These are phyloP conservation scores for Fusarium sp. DNA, from an alignment of 2,329 filamentous ascomycete genomes.

Conservation along the genomic window DNA sequence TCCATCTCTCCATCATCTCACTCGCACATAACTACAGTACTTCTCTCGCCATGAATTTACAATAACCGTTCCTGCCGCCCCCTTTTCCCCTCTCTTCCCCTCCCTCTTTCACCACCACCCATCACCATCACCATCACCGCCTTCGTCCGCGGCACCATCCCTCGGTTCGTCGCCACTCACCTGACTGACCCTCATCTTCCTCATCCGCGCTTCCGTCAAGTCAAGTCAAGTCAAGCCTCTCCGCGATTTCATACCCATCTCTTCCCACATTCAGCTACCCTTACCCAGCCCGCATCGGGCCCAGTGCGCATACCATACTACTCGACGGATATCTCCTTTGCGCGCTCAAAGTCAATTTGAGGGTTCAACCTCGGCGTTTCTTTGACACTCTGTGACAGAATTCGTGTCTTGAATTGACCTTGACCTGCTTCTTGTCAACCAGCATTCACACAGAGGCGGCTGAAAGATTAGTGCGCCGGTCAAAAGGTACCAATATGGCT, in stretches of 20 bases:
- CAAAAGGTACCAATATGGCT: background rate
- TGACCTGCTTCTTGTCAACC: background rate
- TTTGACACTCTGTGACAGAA: background rate
- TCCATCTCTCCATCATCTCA: slow-evolving; percentile 7
- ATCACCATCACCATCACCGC: slow-evolving; percentile 5
- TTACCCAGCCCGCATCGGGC: slow-evolving; percentile 1
- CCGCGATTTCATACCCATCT: slow-evolving; percentile 14
- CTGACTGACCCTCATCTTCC: slow-evolving; percentile 22
- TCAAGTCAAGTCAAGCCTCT: slow-evolving; percentile 21
- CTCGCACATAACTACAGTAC: background rate
- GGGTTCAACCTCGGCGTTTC: slow-evolving; percentile 22
- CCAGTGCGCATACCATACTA: background rate
- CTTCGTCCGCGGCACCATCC: slow-evolving; percentile 24
- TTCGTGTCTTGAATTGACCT: background rate
- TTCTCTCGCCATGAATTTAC: slow-evolving; percentile 36
- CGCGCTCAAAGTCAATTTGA: slow-evolving; percentile 1
- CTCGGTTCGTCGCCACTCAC: slow-evolving; percentile 33
- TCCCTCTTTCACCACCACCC: background rate
- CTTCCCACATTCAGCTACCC: background rate
- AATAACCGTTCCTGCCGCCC: slow-evolving; percentile 33
- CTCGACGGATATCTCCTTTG: background rate
- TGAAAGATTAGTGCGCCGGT: background rate
- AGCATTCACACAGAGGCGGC: slow-evolving; percentile 11
- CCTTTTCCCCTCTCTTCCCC: slow-evolving; percentile 2
- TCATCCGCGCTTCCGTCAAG: background rate